Evolutionary conservation across 1,284 basidiomycete species (phyloP).

Genomic region (Chiua sp.): DNA sequence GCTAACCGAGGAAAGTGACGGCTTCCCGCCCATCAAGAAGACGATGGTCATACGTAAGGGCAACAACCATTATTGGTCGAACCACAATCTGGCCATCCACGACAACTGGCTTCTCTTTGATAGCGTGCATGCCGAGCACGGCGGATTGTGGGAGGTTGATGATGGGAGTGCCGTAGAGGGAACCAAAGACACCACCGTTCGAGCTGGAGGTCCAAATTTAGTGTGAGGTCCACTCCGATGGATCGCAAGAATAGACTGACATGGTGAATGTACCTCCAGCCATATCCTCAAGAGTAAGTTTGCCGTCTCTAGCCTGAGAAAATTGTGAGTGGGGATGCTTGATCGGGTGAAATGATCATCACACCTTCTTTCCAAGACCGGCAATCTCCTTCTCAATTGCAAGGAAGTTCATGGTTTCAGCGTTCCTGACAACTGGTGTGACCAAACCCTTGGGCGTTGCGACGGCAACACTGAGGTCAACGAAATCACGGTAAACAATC

Average conservation of each 20-base stretch:
- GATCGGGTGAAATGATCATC: constrained; percentile 22
- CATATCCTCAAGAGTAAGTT: constrained; percentile 97
- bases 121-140: constrained; percentile 96
- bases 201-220: constrained; percentile 70
- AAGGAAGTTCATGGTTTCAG: constrained; percentile 86
- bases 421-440: constrained; percentile 95
- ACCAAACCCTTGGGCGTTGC: constrained; percentile 98
- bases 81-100: constrained; percentile 95
- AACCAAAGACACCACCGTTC: constrained; percentile 99
- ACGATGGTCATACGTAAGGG: constrained; percentile 96
- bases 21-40: constrained; percentile 96
- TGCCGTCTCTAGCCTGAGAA: constrained; percentile 86
- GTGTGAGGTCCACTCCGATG: constrained; percentile 3
- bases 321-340: constrained; percentile 9
- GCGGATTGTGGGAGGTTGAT: constrained; percentile 97
- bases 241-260: constrained; percentile 47
- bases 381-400: constrained; percentile 95
- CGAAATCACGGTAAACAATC: constrained; percentile 96
- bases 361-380: constrained; percentile 87
- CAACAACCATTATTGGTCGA: constrained; percentile 96
- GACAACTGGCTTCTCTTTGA: constrained; percentile 95
- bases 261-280: constrained; percentile 98
- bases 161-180: constrained; percentile 95
- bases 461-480: constrained; percentile 94
- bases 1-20: constrained; percentile 95